A percentile compares a stretch with the other conserved stretches of the same genome.
These are phyloP conservation scores for Populus trichocarpa DNA, from an alignment of 441 rosid species.

Conservation along the genomic window DNA sequence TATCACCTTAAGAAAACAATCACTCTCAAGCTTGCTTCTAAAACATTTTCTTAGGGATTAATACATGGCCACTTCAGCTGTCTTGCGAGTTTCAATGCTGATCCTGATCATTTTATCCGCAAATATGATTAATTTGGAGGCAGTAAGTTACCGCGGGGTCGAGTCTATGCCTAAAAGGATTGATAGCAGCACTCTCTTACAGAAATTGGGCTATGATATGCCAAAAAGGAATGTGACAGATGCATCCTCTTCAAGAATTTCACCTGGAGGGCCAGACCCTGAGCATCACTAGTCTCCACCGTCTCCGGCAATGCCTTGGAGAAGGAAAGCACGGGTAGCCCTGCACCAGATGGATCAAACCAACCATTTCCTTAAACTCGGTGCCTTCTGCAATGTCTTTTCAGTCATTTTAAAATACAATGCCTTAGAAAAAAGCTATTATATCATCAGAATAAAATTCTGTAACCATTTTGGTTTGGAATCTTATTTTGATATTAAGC, in stretches of 20 bases:
- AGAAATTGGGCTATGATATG: slow-evolving; percentile 21
- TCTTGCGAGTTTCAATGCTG: too few species aligned
- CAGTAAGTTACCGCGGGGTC: slow-evolving; percentile 6
- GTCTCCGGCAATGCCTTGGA: slow-evolving; percentile 21
- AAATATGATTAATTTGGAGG: slow-evolving; percentile 15
- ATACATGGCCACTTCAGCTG: too few species aligned
- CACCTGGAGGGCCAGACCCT: slow-evolving; percentile 44
- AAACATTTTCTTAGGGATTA: too few species aligned
- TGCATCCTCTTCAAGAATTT: slow-evolving; percentile 1
- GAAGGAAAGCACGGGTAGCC: too few species aligned
- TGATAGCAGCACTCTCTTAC: slow-evolving; percentile 18
- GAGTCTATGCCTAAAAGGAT: slow-evolving; percentile 14
- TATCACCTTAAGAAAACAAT: too few species aligned
- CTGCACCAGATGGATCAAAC: too few species aligned
- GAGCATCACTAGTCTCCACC: slow-evolving; percentile 30
- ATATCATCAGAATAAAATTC: too few species aligned
- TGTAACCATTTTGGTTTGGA: too few species aligned
- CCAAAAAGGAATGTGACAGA: slow-evolving; percentile 14
- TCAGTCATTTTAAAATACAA: not conserved
- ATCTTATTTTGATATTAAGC: too few species aligned
- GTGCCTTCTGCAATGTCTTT: not conserved
- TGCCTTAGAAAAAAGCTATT: not conserved
- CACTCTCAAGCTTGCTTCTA: too few species aligned
- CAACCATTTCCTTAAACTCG: not conserved
- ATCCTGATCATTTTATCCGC: too few species aligned